Evolutionary conservation across 2,329 filamentous ascomycete genomes (phyloP), one percentile per base, ranked within the genome.

Genomic region (Epichloe brachyelytri): DNA sequence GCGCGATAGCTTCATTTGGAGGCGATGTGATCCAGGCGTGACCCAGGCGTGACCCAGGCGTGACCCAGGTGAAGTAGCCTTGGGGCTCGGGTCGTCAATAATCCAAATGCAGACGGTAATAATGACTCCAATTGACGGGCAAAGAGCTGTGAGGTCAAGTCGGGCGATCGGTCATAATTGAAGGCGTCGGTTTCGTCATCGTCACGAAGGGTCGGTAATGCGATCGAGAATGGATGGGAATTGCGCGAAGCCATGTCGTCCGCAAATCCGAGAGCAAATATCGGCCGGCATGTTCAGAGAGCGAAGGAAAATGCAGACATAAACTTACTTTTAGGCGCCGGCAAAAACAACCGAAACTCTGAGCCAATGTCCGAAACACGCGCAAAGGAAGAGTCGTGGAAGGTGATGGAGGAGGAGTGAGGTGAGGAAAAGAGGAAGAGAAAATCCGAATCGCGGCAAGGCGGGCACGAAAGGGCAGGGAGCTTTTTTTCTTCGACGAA

Each of bases 271-370:
- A 39, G 48, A 43, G 48, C 44, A 39, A 36, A 22, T 17, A 39
- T 43, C 8, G 33, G 44, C 19, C 8, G 33, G 44, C n/a, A 30
- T 12, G 15, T 17, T 19, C 19, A 20, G 39, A 11, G 37, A 34
- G 38, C 41, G 40, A 46, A 22, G 30, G 43, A 19, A 52, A 10
- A 36, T 36, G 30, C 17, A 57, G 58, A 48, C 57, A 43, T 55
- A 58, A 56, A 75, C 73, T 75, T 66, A 76, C 73, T 75, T 75
- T 76, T 75, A 67, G 65, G 72, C 71, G 71, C 72, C 72, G 69
- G 68, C 65, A 72, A 72, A 68, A 72, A 70, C 68, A 68, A 68
- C 63, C 65, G 65, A 65, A 67, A 67, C 61, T 67, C 63, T 68
- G 61, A 67, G 65, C 63, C 65, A 68, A 68, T 60, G 65, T 66